Evolutionary conservation across 495 filamentous ascomycete species (phyloP).

Genomic region (Podospora tetraspora): DNA sequence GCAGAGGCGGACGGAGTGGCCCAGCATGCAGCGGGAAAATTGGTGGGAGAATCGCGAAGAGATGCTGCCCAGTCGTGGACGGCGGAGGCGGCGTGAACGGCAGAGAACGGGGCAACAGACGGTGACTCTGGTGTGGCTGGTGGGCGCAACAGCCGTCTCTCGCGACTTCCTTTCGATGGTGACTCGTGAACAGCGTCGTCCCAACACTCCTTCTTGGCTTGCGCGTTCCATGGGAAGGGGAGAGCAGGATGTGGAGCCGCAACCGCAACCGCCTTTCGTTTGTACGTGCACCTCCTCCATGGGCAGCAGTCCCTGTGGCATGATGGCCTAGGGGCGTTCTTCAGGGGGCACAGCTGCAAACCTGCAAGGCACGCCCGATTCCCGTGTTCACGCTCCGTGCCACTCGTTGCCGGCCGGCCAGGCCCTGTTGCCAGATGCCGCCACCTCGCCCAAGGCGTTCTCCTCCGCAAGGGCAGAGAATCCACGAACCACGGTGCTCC

Average conservation of each 20-base stretch:
- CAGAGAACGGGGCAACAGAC: background rate
- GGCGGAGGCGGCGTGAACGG: background rate
- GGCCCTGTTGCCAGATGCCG: background rate
- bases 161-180: background rate
- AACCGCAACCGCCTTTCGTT: background rate
- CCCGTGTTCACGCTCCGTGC: background rate
- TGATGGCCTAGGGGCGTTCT: background rate
- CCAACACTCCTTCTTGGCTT: background rate
- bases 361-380: constrained; percentile 16
- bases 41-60: background rate
- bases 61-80: background rate
- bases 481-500: background rate
- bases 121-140: background rate
- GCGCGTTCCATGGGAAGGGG: background rate
- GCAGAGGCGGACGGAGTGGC: background rate
- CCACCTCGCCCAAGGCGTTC: no score
- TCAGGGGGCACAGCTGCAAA: background rate
- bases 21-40: background rate
- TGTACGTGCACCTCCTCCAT: background rate
- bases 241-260: constrained; percentile 4
- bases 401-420: background rate
- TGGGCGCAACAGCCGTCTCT: background rate
- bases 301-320: background rate
- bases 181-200: background rate
- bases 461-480: no score